phyloP scores from a whole-genome alignment of 345 rosid genomes.

The Eucalyptus cloeziana region DNA sequence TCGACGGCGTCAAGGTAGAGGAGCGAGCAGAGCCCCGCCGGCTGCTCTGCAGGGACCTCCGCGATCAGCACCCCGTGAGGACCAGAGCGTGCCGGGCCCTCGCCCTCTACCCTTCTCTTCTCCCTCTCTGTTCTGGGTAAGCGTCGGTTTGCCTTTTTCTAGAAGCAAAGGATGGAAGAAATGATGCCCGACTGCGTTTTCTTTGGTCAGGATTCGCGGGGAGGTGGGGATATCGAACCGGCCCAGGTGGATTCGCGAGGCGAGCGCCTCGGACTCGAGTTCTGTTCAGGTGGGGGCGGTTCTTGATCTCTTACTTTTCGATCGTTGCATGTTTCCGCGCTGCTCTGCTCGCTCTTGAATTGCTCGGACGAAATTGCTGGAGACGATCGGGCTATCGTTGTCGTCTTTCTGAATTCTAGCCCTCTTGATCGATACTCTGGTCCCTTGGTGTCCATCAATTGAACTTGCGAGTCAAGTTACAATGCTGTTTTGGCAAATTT shows the following conservation, averaged over 20 bases:
- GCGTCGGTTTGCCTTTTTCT: background rate
- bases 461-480: background rate
- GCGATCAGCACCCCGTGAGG: conserved; percentile 25
- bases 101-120: conserved; percentile 34
- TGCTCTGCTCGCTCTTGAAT: background rate
- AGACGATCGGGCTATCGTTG: background rate
- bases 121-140: conserved; percentile 24
- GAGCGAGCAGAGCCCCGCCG: background rate
- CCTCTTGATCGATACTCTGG: background rate
- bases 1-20: conserved; percentile 7
- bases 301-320: background rate
- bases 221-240: conserved; percentile 53
- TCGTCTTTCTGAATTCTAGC: background rate
- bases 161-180: background rate
- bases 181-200: background rate
- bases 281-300: background rate
- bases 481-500: background rate
- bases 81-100: conserved; percentile 65
- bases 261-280: conserved; percentile 9
- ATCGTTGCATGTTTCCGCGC: background rate
- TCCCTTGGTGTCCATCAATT: background rate
- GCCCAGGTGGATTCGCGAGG: conserved; percentile 40
- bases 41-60: conserved; percentile 45
- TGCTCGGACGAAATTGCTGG: background rate
- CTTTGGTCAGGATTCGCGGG: conserved; percentile 54